phyloP scores from a whole-genome alignment of 1,284 basidiomycete genomes.

The Ganoderma boninense region DNA sequence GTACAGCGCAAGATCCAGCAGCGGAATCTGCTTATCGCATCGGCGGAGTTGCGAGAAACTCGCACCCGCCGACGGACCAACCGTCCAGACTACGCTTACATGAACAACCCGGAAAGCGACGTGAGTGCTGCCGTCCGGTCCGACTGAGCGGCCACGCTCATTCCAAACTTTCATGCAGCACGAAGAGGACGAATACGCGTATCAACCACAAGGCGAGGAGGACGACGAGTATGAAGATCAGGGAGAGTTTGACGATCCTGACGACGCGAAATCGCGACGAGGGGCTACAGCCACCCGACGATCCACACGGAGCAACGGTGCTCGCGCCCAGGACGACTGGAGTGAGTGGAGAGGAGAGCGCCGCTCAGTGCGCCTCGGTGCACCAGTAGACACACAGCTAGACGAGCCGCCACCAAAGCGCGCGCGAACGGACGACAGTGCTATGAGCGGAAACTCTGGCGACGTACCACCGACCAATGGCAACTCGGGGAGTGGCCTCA shows the following conservation, averaged over 20 bases:
- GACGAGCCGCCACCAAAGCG: slow-evolving; percentile 67
- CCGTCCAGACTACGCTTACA: slow-evolving; percentile 81
- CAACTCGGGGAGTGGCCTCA: slow-evolving; percentile 44
- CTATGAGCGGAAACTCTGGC: slow-evolving; percentile 61
- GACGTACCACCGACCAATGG: slow-evolving; percentile 30
- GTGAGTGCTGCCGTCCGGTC: slow-evolving; percentile 47
- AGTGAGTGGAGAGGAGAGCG: slow-evolving; percentile 76
- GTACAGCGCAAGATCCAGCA: slow-evolving; percentile 74
- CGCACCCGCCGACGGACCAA: slow-evolving; percentile 74
- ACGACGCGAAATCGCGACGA: slow-evolving; percentile 47
- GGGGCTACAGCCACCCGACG: slow-evolving; percentile 58
- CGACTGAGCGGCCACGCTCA: slow-evolving; percentile 36
- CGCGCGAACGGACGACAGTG: slow-evolving; percentile 77
- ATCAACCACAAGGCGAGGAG: slow-evolving; percentile 67
- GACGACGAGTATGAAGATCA: slow-evolving; percentile 70
- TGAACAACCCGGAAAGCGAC: slow-evolving; percentile 69
- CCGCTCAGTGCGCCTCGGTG: slow-evolving; percentile 73
- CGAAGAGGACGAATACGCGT: slow-evolving; percentile 64
- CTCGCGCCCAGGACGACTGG: slow-evolving; percentile 59
- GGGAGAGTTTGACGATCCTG: slow-evolving; percentile 57
- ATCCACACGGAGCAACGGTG: slow-evolving; percentile 65
- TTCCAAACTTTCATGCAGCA: slow-evolving; percentile 51
- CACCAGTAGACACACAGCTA: slow-evolving; percentile 55
- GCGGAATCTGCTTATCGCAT: slow-evolving; percentile 67
- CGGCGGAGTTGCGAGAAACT: slow-evolving; percentile 79